Evolutionary conservation across 176 grass and related monocot species (phyloP), one percentile per base, ranked within the genome.

Genomic region (Eremochloa ophiuroides): DNA sequence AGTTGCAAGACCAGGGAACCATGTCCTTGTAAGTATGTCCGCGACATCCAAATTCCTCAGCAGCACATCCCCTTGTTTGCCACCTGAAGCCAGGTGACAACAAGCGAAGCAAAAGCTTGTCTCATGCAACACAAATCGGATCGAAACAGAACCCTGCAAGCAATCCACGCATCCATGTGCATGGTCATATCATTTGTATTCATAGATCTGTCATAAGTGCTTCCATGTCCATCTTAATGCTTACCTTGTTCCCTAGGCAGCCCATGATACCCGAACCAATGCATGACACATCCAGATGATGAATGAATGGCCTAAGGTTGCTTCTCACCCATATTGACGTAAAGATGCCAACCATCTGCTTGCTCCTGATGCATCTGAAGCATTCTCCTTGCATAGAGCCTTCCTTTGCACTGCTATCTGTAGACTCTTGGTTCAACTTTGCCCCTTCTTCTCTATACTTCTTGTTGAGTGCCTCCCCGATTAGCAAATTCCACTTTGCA

Each of bases 271-370:
- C 96, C 0, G 93, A 99, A 29, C 96, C 93, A 17, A 99, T 69
- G 63, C 86, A 93, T 31, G 93, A 95, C 35, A 91, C 91, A 74
- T 84, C 80, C 10, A 88, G 79, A 80, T 91, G 76, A 51, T 78
- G 80, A 77, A 99, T 64, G 67, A 84, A 74, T 44, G 82, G 66
- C 71, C 74, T 71, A 66, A 99, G 93, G 77, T 89, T 88, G 56
- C 81, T 79, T 65, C 88, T 93, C 23, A 73, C 85, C 96, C 96
- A 99, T 20, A 99, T 82, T 5, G 88, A 91, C 27, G 73, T 55
- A 61, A 93, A 87, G 76, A 99, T 95, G 56, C 96, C 96, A n/a
- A 95, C 93, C 96, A 99, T 99, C 84, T 99, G 96, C 87, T 99
- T 91, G 82, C 88, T 93, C 69, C 85, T 86, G 66, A 95, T 90